Percentiles rank a stretch among this genome's conserved stretches.
Evolutionary conservation across 306 rosid genomes (phyloP).

Genomic region (Senna siamea): DNA sequence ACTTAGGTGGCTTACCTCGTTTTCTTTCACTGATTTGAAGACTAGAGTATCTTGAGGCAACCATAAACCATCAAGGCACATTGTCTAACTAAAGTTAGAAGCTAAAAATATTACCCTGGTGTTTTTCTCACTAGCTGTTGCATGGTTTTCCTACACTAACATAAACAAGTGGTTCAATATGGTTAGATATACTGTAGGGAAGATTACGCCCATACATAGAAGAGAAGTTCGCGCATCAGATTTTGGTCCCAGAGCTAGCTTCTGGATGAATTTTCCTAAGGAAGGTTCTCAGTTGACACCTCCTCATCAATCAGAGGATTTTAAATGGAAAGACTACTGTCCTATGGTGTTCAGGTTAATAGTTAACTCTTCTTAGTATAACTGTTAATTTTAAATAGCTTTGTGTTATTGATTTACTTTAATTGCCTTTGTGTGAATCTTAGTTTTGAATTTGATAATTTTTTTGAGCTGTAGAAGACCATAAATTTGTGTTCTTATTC

Average conservation of each 20-base stretch:
- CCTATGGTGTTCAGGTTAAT: slow-evolving; percentile 98
- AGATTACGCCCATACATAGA: slow-evolving; percentile 95
- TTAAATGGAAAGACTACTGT: slow-evolving; percentile 98
- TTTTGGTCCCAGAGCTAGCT: slow-evolving; percentile 96
- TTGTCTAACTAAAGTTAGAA: slow-evolving; percentile 10
- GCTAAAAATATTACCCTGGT: slow-evolving; percentile 3
- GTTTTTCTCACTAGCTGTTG: slow-evolving; percentile 23
- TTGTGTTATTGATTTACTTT: slow-evolving; percentile 35
- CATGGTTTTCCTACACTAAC: slow-evolving; percentile 38
- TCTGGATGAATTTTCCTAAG: slow-evolving; percentile 98
- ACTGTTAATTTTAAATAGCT: slow-evolving; percentile 18
- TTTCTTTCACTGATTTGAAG: slow-evolving; percentile 15
- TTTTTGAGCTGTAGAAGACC: not conserved
- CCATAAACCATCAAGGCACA: slow-evolving; percentile 17
- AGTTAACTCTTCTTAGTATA: slow-evolving; percentile 23
- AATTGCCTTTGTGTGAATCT: not conserved
- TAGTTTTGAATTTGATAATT: not conserved
- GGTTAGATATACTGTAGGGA: slow-evolving; percentile 95
- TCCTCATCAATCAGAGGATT: slow-evolving; percentile 93
- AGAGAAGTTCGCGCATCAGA: slow-evolving; percentile 92
- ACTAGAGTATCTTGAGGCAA: slow-evolving; percentile 12
- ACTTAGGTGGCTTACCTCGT: not conserved
- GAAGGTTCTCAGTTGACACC: slow-evolving; percentile 97
- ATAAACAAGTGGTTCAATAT: slow-evolving; percentile 49
- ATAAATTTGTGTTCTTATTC: slow-evolving; percentile 15